Percentiles rank a stretch among this genome's conserved stretches.
phyloP scores from a whole-genome alignment of 2,329 filamentous ascomycete species.

The Cadophora malorum region DNA sequence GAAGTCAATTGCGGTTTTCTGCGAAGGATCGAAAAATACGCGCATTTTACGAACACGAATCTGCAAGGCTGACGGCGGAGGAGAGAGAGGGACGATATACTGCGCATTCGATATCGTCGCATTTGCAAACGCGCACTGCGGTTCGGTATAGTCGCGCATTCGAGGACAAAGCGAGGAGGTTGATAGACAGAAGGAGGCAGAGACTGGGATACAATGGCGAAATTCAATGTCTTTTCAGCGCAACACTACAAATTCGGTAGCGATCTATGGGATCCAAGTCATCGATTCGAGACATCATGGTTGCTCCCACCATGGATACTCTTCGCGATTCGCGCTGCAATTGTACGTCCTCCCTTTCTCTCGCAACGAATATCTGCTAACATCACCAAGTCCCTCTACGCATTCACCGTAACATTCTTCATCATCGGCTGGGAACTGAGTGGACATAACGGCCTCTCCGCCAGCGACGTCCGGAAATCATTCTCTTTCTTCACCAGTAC shows the following conservation, averaged over 20 bases:
- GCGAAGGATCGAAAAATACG: neutral
- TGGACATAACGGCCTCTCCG: slow-evolving; percentile 45
- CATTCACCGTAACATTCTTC: slow-evolving; percentile 72
- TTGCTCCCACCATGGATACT: slow-evolving; percentile 70
- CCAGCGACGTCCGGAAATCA: slow-evolving; percentile 53
- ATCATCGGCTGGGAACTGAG: slow-evolving; percentile 69
- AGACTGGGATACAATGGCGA: slow-evolving; percentile 20
- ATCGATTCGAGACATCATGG: slow-evolving; percentile 83
- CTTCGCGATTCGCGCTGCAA: slow-evolving; percentile 60
- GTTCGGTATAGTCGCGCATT: neutral
- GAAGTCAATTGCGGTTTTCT: slow-evolving; percentile 2
- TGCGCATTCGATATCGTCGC: neutral
- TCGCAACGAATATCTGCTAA: slow-evolving; percentile 28
- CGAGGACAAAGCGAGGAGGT: neutral
- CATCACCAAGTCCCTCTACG: slow-evolving; percentile 63
- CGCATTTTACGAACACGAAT: neutral
- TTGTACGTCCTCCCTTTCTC: slow-evolving; percentile 54
- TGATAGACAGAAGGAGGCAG: neutral
- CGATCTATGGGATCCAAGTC: slow-evolving; percentile 49
- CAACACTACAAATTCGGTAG: slow-evolving; percentile 35
- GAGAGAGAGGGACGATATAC: neutral
- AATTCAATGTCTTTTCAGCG: slow-evolving; percentile 9
- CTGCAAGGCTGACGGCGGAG: neutral
- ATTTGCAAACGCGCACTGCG: neutral
- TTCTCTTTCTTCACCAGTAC: slow-evolving; percentile 84